Evolutionary conservation across 2,329 filamentous ascomycete species (phyloP).

Genomic region (Talaromyces sp.): DNA sequence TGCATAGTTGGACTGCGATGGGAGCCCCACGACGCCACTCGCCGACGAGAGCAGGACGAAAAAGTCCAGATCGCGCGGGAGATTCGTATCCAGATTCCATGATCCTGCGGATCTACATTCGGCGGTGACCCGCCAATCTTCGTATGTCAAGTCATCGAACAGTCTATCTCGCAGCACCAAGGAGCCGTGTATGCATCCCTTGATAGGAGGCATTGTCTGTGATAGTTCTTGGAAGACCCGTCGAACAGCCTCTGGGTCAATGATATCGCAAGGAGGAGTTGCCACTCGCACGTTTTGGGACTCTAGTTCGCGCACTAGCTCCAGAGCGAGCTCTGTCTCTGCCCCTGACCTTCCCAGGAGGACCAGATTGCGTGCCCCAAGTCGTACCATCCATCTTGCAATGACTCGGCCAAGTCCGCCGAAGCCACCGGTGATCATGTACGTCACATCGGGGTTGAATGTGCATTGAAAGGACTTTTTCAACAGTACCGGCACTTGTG

Average conservation of each 20-base stretch:
- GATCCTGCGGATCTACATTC: constrained; percentile 26
- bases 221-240: constrained; percentile 7
- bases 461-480: neutral
- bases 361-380: neutral
- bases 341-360: neutral
- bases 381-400: constrained; percentile 2
- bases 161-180: constrained; percentile 18
- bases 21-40: constrained; percentile 23
- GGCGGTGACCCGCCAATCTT: constrained; percentile 23
- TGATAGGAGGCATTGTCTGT: constrained; percentile 19
- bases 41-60: constrained; percentile 36
- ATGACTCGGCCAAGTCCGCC: constrained; percentile 5
- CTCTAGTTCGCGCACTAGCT: neutral
- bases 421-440: constrained; percentile 1
- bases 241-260: neutral
- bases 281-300: neutral
- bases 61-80: constrained; percentile 31
- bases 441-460: neutral
- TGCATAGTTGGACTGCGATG: constrained; percentile 27
- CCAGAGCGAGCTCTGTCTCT: neutral
- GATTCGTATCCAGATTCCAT: constrained; percentile 20
- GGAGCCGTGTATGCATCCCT: constrained; percentile 23
- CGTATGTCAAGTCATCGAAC: constrained; percentile 26
- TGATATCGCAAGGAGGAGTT: constrained; percentile 1
- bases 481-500: neutral